Evolutionary conservation across 306 rosid species (phyloP), one percentile per base, ranked within the genome.

Genomic region (Vicia sativa): DNA sequence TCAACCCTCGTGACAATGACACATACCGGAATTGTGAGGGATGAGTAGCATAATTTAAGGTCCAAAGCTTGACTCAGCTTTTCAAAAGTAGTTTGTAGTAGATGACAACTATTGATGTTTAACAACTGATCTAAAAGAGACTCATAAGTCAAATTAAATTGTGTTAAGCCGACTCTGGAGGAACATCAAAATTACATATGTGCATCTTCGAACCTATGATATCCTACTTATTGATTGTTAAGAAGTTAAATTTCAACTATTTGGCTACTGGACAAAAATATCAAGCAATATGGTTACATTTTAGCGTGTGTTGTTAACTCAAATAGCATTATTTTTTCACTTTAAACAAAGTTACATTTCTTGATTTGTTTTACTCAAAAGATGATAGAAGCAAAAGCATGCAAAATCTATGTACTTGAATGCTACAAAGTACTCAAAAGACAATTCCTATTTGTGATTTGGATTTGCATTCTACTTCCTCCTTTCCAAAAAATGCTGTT

Each of bases 1-100:
- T 34, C 67, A 37, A 11, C 75, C 31, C 68, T 11, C 55, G 12
- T 57, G 70, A 79, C 28, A 68, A n/a, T 7, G 73, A 70, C 54
- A 62, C 18, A 28, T 63, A 70, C 70, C 79, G 48, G 59, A 62
- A 39, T 23, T 9, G 31, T 44, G 49, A 34, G 38, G 14, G 62
- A 11, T 55, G 38, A 44, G 43, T 56, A 6, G 21, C 67, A 59
- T 34, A 52, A 6, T 12, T 54, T 23, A 3, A 8, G 37, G 16
- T 55, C 12, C 4, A 2, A 6, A 26, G 9, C 1, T 13, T 12
- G 29, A 11, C 16, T 6, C 3, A 52, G 4, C 3, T 11, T 53
- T 23, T 0, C 9, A 23, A 53, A 53, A 53, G 5, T 3, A 7
- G 9, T 0, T 50, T 19, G 3, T 1, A 3, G 16, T 18, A 49